A percentile compares a stretch with the other conserved stretches of the same genome.
Conservation (phyloP, 1,284 basidiomycete genomes). For the Ustilago bromivora region DNA sequence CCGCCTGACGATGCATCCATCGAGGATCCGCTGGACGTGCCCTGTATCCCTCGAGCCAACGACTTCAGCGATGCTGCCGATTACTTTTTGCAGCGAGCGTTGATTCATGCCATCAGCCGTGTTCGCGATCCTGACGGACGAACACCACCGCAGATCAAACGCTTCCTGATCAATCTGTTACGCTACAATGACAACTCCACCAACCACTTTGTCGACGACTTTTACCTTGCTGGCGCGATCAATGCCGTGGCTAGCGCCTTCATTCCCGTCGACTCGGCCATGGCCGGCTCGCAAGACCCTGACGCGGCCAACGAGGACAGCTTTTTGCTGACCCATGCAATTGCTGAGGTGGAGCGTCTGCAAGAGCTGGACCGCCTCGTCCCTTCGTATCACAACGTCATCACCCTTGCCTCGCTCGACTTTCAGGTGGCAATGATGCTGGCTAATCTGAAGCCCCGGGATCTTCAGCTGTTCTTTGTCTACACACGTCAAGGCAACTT, state of each 20-base stretch:
- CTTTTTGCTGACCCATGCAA: slow-evolving; percentile 52
- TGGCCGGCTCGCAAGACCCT: slow-evolving; percentile 49
- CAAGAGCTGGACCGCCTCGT: slow-evolving; percentile 94
- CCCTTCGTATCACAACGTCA: slow-evolving; percentile 92
- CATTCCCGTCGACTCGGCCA: slow-evolving; percentile 71
- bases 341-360: slow-evolving; percentile 80
- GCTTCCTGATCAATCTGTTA: slow-evolving; percentile 89
- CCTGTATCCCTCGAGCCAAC: slow-evolving; percentile 91
- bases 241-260: slow-evolving; percentile 83
- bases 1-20: slow-evolving; percentile 50
- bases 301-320: slow-evolving; percentile 56
- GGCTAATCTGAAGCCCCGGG: slow-evolving; percentile 78
- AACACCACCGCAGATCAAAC: slow-evolving; percentile 86
- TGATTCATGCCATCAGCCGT: slow-evolving; percentile 84
- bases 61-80: slow-evolving; percentile 91
- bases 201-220: slow-evolving; percentile 91
- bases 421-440: slow-evolving; percentile 58
- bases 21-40: slow-evolving; percentile 68
- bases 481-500: slow-evolving; percentile 83
- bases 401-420: slow-evolving; percentile 79
- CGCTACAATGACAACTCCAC: slow-evolving; percentile 94
- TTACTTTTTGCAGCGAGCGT: slow-evolving; percentile 91
- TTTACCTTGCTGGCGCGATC: slow-evolving; percentile 89
- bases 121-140: slow-evolving; percentile 84
- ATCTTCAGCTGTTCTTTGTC: slow-evolving; percentile 84